Evolutionary conservation across 129 eudicot genomes (phyloP).

Genomic region (Dittrichia graveolens): DNA sequence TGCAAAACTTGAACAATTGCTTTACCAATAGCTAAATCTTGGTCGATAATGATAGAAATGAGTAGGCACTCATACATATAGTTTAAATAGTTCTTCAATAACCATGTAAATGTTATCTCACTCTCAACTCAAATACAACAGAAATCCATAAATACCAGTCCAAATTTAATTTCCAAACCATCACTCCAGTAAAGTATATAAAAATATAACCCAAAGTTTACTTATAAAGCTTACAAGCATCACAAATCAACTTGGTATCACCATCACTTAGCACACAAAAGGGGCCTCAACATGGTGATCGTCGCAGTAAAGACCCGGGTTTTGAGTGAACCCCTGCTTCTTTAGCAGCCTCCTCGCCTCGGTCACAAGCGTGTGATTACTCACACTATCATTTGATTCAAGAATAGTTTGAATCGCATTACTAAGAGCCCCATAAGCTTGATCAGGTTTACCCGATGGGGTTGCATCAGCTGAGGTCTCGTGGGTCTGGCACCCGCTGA

Average conservation of each 20-base stretch:
- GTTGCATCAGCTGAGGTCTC: constrained; percentile 96
- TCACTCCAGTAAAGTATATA: constrained; percentile 17
- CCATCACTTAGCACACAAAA: constrained; percentile 51
- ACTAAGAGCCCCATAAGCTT: constrained; percentile 95
- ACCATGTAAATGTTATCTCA: no score
- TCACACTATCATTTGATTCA: constrained; percentile 46
- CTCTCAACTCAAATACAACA: not conserved
- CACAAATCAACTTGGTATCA: not conserved
- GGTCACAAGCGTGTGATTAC: constrained; percentile 59
- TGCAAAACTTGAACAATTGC: not conserved
- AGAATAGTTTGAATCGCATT: constrained; percentile 81
- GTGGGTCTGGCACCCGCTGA: constrained; percentile 94
- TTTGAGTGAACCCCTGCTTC: constrained; percentile 85
- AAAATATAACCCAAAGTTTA: constrained; percentile 16
- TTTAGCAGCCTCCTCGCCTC: constrained; percentile 75
- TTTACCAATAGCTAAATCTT: not conserved
- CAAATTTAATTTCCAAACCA: constrained; percentile 15
- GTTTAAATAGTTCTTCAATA: no score
- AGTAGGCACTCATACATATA: no score
- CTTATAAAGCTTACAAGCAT: constrained; percentile 11
- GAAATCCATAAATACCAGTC: constrained; percentile 28
- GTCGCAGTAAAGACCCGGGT: constrained; percentile 87
- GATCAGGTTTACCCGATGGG: constrained; percentile 62
- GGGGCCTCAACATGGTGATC: constrained; percentile 55
- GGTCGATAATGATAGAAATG: no score